Conservation (phyloP, 2,329 filamentous ascomycete genomes). For the Alternaria burnsii region DNA sequence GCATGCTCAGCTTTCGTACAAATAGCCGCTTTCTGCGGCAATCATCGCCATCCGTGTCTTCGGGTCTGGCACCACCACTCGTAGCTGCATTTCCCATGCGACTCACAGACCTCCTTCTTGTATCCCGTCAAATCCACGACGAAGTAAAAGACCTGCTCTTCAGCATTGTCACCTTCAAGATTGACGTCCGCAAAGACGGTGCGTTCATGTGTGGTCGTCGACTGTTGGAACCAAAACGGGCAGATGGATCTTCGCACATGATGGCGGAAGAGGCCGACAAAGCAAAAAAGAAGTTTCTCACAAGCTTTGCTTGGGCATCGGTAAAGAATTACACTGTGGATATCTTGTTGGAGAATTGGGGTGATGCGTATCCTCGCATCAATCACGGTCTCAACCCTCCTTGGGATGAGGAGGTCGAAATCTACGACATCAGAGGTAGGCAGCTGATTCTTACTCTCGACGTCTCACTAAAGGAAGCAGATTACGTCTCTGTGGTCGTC, state of each 20-base stretch:
- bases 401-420: conserved; percentile 49
- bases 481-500: conserved; percentile 43
- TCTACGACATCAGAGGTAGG: conserved; percentile 47
- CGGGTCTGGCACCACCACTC: not conserved
- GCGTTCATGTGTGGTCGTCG: conserved; percentile 45
- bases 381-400: not conserved
- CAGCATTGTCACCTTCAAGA: conserved; percentile 38
- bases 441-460: not conserved
- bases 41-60: not conserved
- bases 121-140: conserved; percentile 37
- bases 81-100: conserved; percentile 28
- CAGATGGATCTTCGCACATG: conserved; percentile 36
- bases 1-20: not conserved
- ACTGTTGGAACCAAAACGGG: conserved; percentile 38
- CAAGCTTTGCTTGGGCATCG: conserved; percentile 35
- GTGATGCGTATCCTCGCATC: not conserved
- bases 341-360: conserved; percentile 40
- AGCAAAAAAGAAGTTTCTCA: conserved; percentile 35
- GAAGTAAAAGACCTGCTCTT: conserved; percentile 44
- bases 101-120: conserved; percentile 31
- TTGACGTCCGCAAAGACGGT: conserved; percentile 44
- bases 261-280: conserved; percentile 25
- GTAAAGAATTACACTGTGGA: conserved; percentile 48
- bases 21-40: not conserved
- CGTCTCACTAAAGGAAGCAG: conserved; percentile 13